These are phyloP conservation scores for Moesziomyces aphidis DNA, from an alignment of 1,284 basidiomycete species.

Conservation along the genomic window DNA sequence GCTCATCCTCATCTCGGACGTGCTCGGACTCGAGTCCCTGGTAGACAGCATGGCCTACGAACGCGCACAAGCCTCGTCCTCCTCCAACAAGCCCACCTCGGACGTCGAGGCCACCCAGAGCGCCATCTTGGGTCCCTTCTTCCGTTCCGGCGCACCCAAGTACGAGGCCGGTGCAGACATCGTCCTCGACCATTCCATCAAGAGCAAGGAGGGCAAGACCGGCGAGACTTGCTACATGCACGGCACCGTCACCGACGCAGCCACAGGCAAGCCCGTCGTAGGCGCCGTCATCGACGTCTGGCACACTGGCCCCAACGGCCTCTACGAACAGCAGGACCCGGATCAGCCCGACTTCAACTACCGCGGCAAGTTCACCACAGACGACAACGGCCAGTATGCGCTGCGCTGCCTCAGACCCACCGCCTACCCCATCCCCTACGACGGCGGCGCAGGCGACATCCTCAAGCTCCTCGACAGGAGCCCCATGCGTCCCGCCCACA, in stretches of 20 bases:
- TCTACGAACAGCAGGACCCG: conserved; percentile 69
- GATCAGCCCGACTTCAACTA: conserved; percentile 68
- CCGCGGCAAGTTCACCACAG: conserved; percentile 66
- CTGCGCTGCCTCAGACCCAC: conserved; percentile 67
- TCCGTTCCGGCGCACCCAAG: conserved; percentile 62
- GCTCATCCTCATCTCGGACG: conserved; percentile 68
- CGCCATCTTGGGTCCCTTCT: conserved; percentile 69
- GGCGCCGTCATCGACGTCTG: conserved; percentile 68
- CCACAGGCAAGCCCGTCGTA: conserved; percentile 65
- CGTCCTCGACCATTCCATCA: conserved; percentile 54
- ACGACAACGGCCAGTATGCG: conserved; percentile 64
- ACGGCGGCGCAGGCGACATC: conserved; percentile 67
- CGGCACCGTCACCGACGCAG: conserved; percentile 62
- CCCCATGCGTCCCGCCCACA: conserved; percentile 69
- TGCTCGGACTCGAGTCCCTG: conserved; percentile 68
- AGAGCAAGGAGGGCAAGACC: conserved; percentile 59
- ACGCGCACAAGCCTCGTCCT: conserved; percentile 20
- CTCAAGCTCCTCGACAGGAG: conserved; percentile 67
- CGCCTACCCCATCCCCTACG: conserved; percentile 69
- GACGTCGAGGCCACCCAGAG: conserved; percentile 27
- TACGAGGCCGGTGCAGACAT: conserved; percentile 62
- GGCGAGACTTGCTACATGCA: conserved; percentile 63
- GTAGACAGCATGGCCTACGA: conserved; percentile 59
- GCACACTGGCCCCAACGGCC: conserved; percentile 69
- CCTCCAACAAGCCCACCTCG: conserved; percentile 31